Conservation (phyloP, 306 rosid genomes). For the Inga laurina region DNA sequence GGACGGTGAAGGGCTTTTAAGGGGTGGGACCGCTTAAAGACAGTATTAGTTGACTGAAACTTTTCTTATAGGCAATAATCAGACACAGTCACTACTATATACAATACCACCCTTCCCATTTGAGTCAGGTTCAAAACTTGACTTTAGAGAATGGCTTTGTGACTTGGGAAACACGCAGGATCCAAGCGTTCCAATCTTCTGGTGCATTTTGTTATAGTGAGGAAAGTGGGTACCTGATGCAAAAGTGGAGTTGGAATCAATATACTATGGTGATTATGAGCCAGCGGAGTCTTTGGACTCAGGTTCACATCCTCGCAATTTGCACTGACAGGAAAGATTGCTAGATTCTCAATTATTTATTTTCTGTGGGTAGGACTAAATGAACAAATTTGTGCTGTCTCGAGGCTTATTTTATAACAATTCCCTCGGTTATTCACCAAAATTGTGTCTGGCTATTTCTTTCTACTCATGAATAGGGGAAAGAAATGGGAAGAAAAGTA, state of each 20-base stretch:
- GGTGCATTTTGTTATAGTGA: slow-evolving; percentile 35
- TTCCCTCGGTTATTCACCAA: not conserved
- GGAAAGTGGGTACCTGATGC: slow-evolving; percentile 44
- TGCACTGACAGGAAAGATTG: slow-evolving; percentile 23
- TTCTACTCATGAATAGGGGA: not conserved
- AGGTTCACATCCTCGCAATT: slow-evolving; percentile 35
- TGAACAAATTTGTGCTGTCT: slow-evolving; percentile 9
- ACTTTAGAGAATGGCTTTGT: slow-evolving; percentile 28
- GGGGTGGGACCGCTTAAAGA: slow-evolving; percentile 49
- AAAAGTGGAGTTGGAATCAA: slow-evolving; percentile 25
- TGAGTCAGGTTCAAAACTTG: slow-evolving; percentile 21
- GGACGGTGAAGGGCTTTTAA: slow-evolving; percentile 61
- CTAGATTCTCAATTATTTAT: slow-evolving; percentile 36
- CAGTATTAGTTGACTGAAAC: slow-evolving; percentile 31
- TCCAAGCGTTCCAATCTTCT: slow-evolving; percentile 38
- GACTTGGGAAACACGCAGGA: slow-evolving; percentile 33
- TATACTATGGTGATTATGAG: slow-evolving; percentile 12
- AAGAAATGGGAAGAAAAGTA: not conserved
- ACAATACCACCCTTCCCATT: not conserved
- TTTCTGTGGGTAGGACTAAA: slow-evolving; percentile 11
- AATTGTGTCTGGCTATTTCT: slow-evolving; percentile 4
- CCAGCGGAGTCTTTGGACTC: slow-evolving; percentile 30
- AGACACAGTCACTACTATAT: slow-evolving; percentile 27
- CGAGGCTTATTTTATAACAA: not conserved
- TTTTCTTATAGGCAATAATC: slow-evolving; percentile 28